phyloP scores from a whole-genome alignment of 139 green algal genomes.

The Picochlorum costavermella region DNA sequence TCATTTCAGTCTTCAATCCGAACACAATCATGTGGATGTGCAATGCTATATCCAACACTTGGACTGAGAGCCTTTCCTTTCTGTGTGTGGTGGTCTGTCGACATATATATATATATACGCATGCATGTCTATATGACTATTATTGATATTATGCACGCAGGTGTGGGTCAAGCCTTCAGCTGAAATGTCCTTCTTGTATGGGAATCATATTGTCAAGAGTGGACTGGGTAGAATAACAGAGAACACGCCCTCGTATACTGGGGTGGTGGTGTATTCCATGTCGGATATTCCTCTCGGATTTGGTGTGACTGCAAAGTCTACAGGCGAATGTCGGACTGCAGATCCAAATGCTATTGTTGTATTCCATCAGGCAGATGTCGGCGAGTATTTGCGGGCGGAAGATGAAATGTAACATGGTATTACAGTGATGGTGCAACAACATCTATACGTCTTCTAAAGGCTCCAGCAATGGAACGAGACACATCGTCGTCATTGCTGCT shows the following conservation, averaged over 20 bases:
- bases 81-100: neutral
- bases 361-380: constrained; percentile 90
- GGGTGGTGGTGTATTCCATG: constrained; percentile 81
- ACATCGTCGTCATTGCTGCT: neutral
- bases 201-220: constrained; percentile 96
- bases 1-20: constrained; percentile 62
- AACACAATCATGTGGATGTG: constrained; percentile 15
- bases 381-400: constrained; percentile 72
- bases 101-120: neutral
- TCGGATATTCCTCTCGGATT: constrained; percentile 95
- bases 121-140: neutral
- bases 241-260: constrained; percentile 79
- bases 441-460: constrained; percentile 21
- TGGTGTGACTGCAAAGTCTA: constrained; percentile 82
- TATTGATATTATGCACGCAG: constrained; percentile 34
- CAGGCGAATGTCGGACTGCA: constrained; percentile 78
- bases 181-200: constrained; percentile 98
- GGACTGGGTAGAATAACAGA: constrained; percentile 95
- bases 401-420: constrained; percentile 37
- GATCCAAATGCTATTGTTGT: constrained; percentile 88
- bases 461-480: constrained; percentile 1
- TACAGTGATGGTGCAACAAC: constrained; percentile 12
- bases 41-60: constrained; percentile 23
- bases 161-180: constrained; percentile 95
- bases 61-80: constrained; percentile 18